Percentiles rank a stretch among this genome's conserved stretches.
phyloP scores from a whole-genome alignment of 2,329 filamentous ascomycete species.

The Biscogniauxia sp. region DNA sequence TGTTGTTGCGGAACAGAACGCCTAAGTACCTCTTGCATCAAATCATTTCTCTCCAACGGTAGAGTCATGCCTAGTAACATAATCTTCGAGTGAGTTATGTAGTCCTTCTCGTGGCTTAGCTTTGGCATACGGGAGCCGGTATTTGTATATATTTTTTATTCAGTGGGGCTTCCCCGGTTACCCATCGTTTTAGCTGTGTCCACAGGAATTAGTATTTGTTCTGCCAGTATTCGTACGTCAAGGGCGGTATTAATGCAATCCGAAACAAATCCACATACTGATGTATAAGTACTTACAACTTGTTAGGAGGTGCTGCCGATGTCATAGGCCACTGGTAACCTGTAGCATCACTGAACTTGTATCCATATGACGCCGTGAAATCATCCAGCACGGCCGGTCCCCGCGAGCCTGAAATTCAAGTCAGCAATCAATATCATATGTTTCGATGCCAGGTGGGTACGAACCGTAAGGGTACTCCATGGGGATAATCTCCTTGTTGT shows the following conservation, averaged over 20 bases:
- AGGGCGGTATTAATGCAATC: constrained; percentile 25
- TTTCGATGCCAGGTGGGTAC: constrained; percentile 32
- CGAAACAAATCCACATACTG: constrained; percentile 18
- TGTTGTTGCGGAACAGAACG: constrained; percentile 11
- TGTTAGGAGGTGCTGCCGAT: constrained; percentile 66
- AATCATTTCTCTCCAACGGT: constrained; percentile 9
- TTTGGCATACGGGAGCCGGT: neutral
- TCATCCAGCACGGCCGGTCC: constrained; percentile 95
- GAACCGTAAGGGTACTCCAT: constrained; percentile 99
- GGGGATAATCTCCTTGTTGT: constrained; percentile 98
- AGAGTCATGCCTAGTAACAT: constrained; percentile 9
- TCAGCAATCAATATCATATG: constrained; percentile 21
- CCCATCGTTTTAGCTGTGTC: constrained; percentile 22
- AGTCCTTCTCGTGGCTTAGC: neutral
- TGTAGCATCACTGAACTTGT: constrained; percentile 96
- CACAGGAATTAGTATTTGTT: constrained; percentile 17
- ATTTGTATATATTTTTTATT: constrained; percentile 5
- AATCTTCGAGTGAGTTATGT: neutral
- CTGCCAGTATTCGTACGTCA: constrained; percentile 7
- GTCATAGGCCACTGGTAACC: constrained; percentile 94
- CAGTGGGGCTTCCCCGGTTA: constrained; percentile 8
- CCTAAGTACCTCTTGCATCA: constrained; percentile 6
- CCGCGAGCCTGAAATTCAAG: constrained; percentile 71
- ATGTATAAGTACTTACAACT: constrained; percentile 68
- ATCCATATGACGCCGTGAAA: constrained; percentile 96